Evolutionary conservation across 495 filamentous ascomycete species (phyloP).

Genomic region (Penicillium silybi): DNA sequence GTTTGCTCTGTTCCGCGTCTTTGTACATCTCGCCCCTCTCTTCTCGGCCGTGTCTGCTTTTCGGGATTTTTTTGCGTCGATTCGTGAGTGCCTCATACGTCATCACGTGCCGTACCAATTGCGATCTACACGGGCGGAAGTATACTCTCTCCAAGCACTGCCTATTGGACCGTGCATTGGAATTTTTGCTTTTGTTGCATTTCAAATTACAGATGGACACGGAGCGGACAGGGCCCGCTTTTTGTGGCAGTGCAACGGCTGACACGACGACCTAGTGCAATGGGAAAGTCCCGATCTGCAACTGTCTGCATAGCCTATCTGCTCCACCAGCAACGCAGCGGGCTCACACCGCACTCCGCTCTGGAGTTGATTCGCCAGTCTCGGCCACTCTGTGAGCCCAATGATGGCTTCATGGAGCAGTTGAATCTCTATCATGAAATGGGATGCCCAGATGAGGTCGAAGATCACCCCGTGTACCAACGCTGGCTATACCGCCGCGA

Average conservation of each 20-base stretch:
- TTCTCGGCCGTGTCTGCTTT: background rate
- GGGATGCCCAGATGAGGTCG: conserved; percentile 67
- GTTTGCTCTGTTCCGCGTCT: conserved; percentile 12
- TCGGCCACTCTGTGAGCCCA: conserved; percentile 77
- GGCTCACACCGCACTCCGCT: conserved; percentile 55
- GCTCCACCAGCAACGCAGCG: conserved; percentile 55
- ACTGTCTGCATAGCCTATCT: conserved; percentile 82
- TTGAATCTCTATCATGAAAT: conserved; percentile 82
- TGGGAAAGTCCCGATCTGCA: conserved; percentile 92
- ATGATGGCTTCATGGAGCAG: conserved; percentile 84
- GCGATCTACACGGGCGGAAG: conserved; percentile 16
- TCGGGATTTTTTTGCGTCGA: background rate
- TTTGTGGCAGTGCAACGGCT: conserved; percentile 12
- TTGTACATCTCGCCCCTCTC: background rate
- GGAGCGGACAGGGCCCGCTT: background rate
- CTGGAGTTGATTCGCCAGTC: conserved; percentile 57
- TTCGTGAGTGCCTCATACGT: conserved; percentile 12
- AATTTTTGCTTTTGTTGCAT: background rate
- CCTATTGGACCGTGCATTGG: background rate
- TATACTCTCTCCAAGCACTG: background rate
- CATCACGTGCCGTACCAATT: conserved; percentile 12
- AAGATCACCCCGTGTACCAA: conserved; percentile 70
- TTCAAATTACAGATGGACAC: background rate
- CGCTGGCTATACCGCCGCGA: conserved; percentile 83
- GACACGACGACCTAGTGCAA: conserved; percentile 61